phyloP scores from a whole-genome alignment of 352 stramenopile genomes.

The Blastocystis sp. region DNA sequence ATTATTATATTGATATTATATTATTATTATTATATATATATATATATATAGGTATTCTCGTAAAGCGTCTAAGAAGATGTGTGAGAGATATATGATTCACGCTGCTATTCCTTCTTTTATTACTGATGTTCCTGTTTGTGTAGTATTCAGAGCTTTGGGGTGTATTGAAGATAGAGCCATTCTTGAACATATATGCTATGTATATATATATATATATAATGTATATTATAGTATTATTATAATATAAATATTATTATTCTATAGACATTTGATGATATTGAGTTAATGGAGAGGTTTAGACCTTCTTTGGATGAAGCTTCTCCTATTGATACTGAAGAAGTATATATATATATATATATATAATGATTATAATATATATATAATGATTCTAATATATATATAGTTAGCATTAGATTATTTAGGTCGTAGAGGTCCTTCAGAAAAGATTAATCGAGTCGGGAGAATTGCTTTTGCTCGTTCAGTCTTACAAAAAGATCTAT shows the following conservation, averaged over 20 bases:
- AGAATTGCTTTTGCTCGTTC: constrained; percentile 90
- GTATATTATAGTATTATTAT: no score
- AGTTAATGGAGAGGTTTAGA: constrained; percentile 96
- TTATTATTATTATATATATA: no score
- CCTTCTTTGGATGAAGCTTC: constrained; percentile 90
- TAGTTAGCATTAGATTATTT: not conserved
- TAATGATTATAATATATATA: constrained; percentile 14
- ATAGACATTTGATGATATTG: constrained; percentile 83
- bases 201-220: no score
- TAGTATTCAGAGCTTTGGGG: constrained; percentile 93
- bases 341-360: constrained; percentile 38
- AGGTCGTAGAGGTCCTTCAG: constrained; percentile 56
- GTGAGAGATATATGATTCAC: constrained; percentile 1
- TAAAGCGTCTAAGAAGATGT: constrained; percentile 2
- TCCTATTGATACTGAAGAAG: constrained; percentile 86
- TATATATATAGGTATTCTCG: constrained; percentile 5
- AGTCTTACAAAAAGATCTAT: constrained; percentile 92
- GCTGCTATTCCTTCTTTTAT: constrained; percentile 7
- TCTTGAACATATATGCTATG: constrained; percentile 90
- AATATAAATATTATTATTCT: constrained; percentile 9
- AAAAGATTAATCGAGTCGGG: constrained; percentile 86
- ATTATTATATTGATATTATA: no score
- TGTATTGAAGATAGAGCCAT: constrained; percentile 86
- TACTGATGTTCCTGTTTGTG: constrained; percentile 68
- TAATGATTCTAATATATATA: not conserved